Evolutionary conservation across 352 stramenopile genomes (phyloP).

Genomic region (Globisporangium nunn): DNA sequence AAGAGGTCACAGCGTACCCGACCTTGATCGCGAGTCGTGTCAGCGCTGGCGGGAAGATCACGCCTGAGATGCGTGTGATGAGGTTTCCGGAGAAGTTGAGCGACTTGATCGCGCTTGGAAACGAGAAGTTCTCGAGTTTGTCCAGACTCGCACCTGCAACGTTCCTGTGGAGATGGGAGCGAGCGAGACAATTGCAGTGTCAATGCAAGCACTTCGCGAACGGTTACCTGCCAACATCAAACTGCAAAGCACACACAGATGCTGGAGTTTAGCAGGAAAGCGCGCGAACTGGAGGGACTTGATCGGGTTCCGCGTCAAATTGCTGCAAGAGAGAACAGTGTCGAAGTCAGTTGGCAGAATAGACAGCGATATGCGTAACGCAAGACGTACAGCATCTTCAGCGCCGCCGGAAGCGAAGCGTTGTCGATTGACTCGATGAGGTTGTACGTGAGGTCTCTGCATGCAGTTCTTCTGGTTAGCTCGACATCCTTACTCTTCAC

Average conservation of each 20-base stretch:
- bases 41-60: slow-evolving; percentile 26
- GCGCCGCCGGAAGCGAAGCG: background rate
- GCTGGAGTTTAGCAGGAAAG: slow-evolving; percentile 18
- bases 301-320: slow-evolving; percentile 30
- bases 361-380: background rate
- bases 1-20: background rate
- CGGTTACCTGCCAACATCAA: background rate
- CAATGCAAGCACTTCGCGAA: background rate
- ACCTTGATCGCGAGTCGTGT: slow-evolving; percentile 15
- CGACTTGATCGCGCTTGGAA: slow-evolving; percentile 19
- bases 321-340: slow-evolving; percentile 7
- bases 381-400: slow-evolving; percentile 8
- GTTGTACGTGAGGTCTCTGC: slow-evolving; percentile 5
- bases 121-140: slow-evolving; percentile 25
- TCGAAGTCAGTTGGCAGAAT: slow-evolving; percentile 10
- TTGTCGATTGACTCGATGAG: slow-evolving; percentile 2
- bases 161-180: slow-evolving; percentile 2
- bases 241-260: slow-evolving; percentile 18
- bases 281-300: slow-evolving; percentile 18
- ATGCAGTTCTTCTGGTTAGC: background rate
- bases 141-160: slow-evolving; percentile 11
- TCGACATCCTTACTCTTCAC: background rate
- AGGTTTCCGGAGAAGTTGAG: slow-evolving; percentile 34
- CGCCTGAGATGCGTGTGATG: slow-evolving; percentile 24
- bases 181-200: too few species aligned